phyloP scores from a whole-genome alignment of 345 rosid genomes.

The Lumnitzera littorea region DNA sequence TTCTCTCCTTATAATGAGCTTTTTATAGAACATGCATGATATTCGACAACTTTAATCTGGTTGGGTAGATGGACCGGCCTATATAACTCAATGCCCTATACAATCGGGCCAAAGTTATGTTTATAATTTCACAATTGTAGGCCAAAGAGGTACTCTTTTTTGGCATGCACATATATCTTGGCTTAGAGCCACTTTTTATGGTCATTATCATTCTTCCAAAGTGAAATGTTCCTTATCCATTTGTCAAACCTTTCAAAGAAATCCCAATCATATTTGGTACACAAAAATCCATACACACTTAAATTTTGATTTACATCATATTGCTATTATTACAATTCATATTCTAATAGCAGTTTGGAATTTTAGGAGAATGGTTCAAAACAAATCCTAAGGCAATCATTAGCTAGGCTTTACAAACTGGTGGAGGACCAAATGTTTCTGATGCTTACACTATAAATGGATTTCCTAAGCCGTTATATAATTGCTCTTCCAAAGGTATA shows the following conservation, averaged over 20 bases:
- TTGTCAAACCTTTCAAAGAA: conserved; percentile 23
- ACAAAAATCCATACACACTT: not conserved
- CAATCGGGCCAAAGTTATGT: conserved; percentile 17
- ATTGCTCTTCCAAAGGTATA: conserved; percentile 22
- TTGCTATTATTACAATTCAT: too few species aligned
- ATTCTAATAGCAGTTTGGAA: not conserved
- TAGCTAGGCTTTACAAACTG: conserved; percentile 19
- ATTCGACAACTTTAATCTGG: conserved; percentile 19
- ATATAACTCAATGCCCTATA: conserved; percentile 23
- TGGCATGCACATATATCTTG: conserved; percentile 20
- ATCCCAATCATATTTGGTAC: conserved; percentile 20
- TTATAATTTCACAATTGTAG: conserved; percentile 21
- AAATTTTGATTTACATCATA: too few species aligned
- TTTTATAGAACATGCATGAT: conserved; percentile 17
- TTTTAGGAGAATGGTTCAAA: conserved; percentile 25
- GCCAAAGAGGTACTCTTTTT: conserved; percentile 20
- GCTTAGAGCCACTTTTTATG: conserved; percentile 22
- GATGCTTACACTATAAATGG: conserved; percentile 23
- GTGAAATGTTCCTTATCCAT: conserved; percentile 13
- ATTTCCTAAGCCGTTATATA: conserved; percentile 22
- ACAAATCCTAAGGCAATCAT: conserved; percentile 16
- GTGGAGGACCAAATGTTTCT: conserved; percentile 19
- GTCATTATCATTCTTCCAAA: conserved; percentile 20
- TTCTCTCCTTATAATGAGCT: not conserved
- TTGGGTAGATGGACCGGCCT: conserved; percentile 22